Evolutionary conservation across 495 filamentous ascomycete species (phyloP).

Genomic region (Massariosphaeria phaeospora): DNA sequence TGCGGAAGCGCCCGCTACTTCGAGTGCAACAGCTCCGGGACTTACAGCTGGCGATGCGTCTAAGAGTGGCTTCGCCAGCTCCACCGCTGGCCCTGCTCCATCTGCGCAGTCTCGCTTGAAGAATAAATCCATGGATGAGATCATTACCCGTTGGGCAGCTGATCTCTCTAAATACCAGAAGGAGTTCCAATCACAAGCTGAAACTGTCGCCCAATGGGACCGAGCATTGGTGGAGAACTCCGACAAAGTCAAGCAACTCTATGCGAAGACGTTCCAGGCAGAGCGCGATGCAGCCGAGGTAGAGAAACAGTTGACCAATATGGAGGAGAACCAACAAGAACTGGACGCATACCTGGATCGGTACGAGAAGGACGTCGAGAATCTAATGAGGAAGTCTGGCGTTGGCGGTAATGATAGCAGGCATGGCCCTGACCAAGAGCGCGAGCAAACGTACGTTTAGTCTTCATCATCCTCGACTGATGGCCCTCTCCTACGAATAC

Average conservation of each 20-base stretch:
- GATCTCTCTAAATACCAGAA: constrained; percentile 94
- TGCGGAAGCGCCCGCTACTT: background rate
- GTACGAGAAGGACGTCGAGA: constrained; percentile 85
- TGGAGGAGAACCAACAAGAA: constrained; percentile 90
- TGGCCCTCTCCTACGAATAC: background rate
- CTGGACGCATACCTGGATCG: constrained; percentile 74
- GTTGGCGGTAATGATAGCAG: constrained; percentile 52
- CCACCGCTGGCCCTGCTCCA: constrained; percentile 72
- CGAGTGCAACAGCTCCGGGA: constrained; percentile 27
- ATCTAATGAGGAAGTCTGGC: constrained; percentile 69
- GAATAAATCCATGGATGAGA: constrained; percentile 99
- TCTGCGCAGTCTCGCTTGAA: constrained; percentile 78
- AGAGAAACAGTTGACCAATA: constrained; percentile 77
- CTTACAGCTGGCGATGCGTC: constrained; percentile 34
- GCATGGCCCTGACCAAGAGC: constrained; percentile 84
- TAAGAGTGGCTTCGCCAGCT: constrained; percentile 51
- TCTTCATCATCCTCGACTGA: background rate
- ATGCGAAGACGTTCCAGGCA: constrained; percentile 79
- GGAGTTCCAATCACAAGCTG: constrained; percentile 84
- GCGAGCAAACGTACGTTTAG: constrained; percentile 70
- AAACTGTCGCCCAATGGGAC: constrained; percentile 86
- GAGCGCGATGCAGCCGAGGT: constrained; percentile 86
- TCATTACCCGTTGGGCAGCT: constrained; percentile 94
- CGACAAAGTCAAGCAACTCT: constrained; percentile 86
- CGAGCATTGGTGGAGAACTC: constrained; percentile 83